Evolutionary conservation across 768 basidiomycete species (phyloP), one percentile per base, ranked within the genome.

Genomic region (Sutorius australiensis): DNA sequence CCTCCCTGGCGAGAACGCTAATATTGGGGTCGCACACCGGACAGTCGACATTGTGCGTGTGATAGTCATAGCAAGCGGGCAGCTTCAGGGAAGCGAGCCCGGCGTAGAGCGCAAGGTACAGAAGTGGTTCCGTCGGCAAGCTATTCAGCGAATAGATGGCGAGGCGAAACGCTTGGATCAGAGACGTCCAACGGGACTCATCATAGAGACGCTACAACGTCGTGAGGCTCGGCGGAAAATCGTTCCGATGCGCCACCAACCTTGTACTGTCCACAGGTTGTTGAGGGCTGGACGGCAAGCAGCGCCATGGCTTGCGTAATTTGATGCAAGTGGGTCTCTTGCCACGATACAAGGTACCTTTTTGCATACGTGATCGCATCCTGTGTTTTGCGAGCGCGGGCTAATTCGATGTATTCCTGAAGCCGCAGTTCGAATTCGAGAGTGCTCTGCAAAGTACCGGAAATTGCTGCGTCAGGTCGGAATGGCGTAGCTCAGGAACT

Each of bases 361-460:
- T 81, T 80, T 16, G 81, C 78, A 71, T 98, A 97, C 1, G 81
- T 76, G 56, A 98, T 92, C 9, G 97, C 97, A 49, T 89, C 88
- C 41, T 75, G 63, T 10, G 73, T 75, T 66, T 85, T 83, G 33
- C 82, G 68, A 4, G 76, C 72, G 33, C 97, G 78, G 32, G 86
- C 82, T 6, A 99, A 79, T 71, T 99, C 97, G 64, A 98, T 94
- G 68, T 88, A 98, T 71, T 98, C 93, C 71, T 99, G 97, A 38
- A 97, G 78, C 41, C 97, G 84, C 43, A 99, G 82, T 59, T 94
- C 89, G 69, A 98, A 98, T 74, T 99, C 97, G 40, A 99, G 83
- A 9, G 92, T 87, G 72, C 88, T 93, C 94, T 98, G 70, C 42
- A 51, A 46, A 50, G 46, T 43, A 31, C 32, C 60, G 55, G 61